Conservation (phyloP, 768 basidiomycete species). For the Termitomyces eurrhizus region DNA sequence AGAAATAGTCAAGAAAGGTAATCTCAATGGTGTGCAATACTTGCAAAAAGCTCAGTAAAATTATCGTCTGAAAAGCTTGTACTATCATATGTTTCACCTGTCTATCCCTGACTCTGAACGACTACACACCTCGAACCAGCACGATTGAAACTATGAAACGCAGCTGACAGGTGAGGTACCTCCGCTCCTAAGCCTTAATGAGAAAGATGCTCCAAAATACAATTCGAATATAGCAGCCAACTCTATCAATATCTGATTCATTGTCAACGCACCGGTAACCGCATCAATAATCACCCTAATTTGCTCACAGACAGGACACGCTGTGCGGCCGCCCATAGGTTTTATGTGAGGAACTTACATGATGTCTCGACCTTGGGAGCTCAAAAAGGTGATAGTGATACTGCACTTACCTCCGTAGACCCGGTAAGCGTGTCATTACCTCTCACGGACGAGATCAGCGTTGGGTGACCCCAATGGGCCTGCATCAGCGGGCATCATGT, state of each 20-base stretch:
- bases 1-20: neutral
- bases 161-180: slow-evolving; percentile 1
- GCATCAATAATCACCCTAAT: slow-evolving; percentile 3
- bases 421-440: slow-evolving; percentile 4
- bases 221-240: neutral
- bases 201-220: neutral
- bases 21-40: neutral
- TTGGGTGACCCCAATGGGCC: neutral
- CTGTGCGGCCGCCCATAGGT: slow-evolving; percentile 8
- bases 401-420: slow-evolving; percentile 1
- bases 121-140: neutral
- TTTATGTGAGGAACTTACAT: neutral
- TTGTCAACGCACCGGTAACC: neutral
- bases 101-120: neutral
- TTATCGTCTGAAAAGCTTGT: neutral
- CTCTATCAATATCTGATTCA: slow-evolving; percentile 2
- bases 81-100: neutral
- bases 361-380: neutral
- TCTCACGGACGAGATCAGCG: neutral
- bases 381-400: neutral
- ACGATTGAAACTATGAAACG: slow-evolving; percentile 1
- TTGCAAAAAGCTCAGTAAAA: neutral
- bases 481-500: neutral
- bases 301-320: neutral
- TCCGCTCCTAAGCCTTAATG: neutral